A percentile compares a stretch with the other conserved stretches of the same genome.
Evolutionary conservation across 352 stramenopile species (phyloP).

Genomic region (Phytophthora boehmeriae): DNA sequence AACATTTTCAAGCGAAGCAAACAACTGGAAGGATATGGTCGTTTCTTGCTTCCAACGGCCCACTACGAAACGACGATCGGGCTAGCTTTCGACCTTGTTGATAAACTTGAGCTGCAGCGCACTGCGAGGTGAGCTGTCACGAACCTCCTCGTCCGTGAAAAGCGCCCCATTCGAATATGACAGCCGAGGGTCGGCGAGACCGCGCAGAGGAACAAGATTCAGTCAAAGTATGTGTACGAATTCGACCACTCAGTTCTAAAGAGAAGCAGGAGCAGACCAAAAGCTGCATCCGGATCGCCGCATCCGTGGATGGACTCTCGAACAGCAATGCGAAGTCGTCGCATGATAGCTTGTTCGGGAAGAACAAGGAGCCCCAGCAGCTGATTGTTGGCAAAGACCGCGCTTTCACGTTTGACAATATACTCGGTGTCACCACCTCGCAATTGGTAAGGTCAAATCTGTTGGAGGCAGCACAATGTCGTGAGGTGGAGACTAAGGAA

Average conservation of each 20-base stretch:
- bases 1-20: background rate
- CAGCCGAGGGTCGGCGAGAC: conserved; percentile 23
- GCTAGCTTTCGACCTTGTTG: background rate
- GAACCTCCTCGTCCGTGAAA: background rate
- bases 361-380: conserved; percentile 47
- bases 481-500: background rate
- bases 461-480: too few relatives aligned
- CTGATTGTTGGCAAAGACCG: conserved; percentile 85
- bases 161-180: conserved; percentile 19
- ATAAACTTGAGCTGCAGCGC: background rate
- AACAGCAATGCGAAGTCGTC: conserved; percentile 21
- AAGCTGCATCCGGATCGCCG: conserved; percentile 72
- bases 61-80: background rate
- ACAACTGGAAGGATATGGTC: background rate
- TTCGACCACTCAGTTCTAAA: conserved; percentile 67
- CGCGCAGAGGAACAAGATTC: conserved; percentile 53
- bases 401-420: conserved; percentile 90
- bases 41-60: background rate
- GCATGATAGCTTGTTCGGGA: conserved; percentile 3
- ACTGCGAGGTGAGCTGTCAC: background rate
- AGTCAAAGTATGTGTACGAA: conserved; percentile 79
- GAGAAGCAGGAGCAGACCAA: conserved; percentile 75
- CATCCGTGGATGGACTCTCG: conserved; percentile 53
- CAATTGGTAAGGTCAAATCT: conserved; percentile 55
- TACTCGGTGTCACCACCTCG: conserved; percentile 73